These are phyloP conservation scores for Alternaria gaisen DNA, from an alignment of 2,329 filamentous ascomycete species.

Conservation along the genomic window DNA sequence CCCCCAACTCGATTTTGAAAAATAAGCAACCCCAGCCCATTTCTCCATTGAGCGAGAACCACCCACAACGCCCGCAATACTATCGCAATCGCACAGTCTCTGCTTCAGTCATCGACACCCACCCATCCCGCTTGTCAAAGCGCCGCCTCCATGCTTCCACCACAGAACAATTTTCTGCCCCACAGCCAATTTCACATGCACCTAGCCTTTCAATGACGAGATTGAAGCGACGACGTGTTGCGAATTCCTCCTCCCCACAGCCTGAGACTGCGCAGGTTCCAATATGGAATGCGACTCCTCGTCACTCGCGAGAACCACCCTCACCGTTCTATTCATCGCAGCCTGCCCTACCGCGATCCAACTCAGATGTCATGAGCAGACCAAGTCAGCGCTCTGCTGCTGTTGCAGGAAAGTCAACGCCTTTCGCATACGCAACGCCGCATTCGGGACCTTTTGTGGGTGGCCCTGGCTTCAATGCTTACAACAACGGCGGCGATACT, in stretches of 20 bases:
- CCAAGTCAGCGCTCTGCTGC: slow-evolving; percentile 52
- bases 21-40: slow-evolving; percentile 43
- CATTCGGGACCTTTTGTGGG: slow-evolving; percentile 62
- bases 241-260: slow-evolving; percentile 38
- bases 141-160: slow-evolving; percentile 43
- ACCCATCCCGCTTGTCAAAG: slow-evolving; percentile 37
- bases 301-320: slow-evolving; percentile 55
- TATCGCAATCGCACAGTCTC: slow-evolving; percentile 40
- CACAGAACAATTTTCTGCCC: slow-evolving; percentile 40
- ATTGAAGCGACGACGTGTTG: slow-evolving; percentile 59
- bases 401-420: slow-evolving; percentile 57
- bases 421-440: slow-evolving; percentile 78
- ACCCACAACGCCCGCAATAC: slow-evolving; percentile 37
- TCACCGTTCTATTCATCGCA: slow-evolving; percentile 53
- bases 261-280: slow-evolving; percentile 36
- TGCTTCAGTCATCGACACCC: slow-evolving; percentile 37
- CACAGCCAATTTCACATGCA: slow-evolving; percentile 45
- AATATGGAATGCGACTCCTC: slow-evolving; percentile 51
- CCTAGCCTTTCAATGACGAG: slow-evolving; percentile 44
- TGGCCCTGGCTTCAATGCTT: slow-evolving; percentile 33
- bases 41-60: slow-evolving; percentile 49
- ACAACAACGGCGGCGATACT: slow-evolving; percentile 44
- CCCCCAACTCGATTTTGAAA: slow-evolving; percentile 45
- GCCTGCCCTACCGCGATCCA: slow-evolving; percentile 37
- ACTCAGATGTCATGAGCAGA: slow-evolving; percentile 53